Percentiles rank a stretch among this genome's conserved stretches.
Conservation (phyloP, 257 asterid species). For the Rubia yunnanensis region DNA sequence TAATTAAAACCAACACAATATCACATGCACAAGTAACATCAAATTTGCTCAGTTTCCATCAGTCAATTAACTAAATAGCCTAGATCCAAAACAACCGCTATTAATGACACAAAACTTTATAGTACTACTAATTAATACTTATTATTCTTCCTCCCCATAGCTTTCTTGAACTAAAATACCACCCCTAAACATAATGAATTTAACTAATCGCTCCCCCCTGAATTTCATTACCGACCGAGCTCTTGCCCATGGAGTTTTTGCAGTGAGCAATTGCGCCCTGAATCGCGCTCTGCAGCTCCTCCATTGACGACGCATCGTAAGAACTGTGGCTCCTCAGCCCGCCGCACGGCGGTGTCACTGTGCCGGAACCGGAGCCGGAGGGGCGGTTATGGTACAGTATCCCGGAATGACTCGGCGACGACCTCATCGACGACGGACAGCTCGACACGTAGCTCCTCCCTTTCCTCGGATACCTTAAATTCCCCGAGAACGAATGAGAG, state of each 20-base stretch:
- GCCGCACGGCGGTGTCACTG: slow-evolving; percentile 17
- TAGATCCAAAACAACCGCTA: slow-evolving; percentile 18
- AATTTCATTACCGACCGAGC: slow-evolving; percentile 31
- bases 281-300: slow-evolving; percentile 77
- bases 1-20: slow-evolving; percentile 9
- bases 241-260: slow-evolving; percentile 55
- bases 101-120: background rate
- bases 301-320: slow-evolving; percentile 64
- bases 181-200: background rate
- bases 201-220: slow-evolving; percentile 7
- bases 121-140: background rate
- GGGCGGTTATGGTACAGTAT: slow-evolving; percentile 14
- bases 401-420: slow-evolving; percentile 71
- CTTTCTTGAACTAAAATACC: background rate
- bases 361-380: slow-evolving; percentile 18
- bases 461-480: slow-evolving; percentile 47
- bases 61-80: slow-evolving; percentile 9
- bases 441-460: slow-evolving; percentile 51
- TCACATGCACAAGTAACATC: slow-evolving; percentile 24
- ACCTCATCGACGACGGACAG: slow-evolving; percentile 82
- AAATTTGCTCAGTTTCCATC: slow-evolving; percentile 11
- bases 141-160: background rate
- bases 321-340: background rate
- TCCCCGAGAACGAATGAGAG: slow-evolving; percentile 66
- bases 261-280: slow-evolving; percentile 91